These are phyloP conservation scores for Sugiyamaella qingdaonensis DNA, from an alignment of 805 yeast species.

Conservation along the genomic window DNA sequence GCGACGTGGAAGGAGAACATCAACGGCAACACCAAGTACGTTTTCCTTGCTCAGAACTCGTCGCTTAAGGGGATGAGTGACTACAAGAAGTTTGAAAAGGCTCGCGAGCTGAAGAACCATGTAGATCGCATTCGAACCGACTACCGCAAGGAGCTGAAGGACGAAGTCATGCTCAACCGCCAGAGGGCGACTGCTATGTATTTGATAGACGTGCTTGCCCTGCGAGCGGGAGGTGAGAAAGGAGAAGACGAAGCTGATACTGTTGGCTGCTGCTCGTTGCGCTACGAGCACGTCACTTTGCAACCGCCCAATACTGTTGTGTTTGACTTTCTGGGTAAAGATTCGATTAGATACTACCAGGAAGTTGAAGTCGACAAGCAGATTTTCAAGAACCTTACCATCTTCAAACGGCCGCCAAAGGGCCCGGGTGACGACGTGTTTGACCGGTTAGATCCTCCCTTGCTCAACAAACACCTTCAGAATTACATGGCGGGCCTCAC, in stretches of 20 bases:
- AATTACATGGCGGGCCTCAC: conserved; percentile 89
- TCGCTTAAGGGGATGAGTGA: conserved; percentile 89
- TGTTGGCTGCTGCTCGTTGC: conserved; percentile 92
- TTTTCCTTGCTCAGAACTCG: conserved; percentile 85
- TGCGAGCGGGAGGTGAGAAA: conserved; percentile 98
- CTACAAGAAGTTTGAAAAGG: conserved; percentile 87
- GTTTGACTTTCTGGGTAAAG: conserved; percentile 94
- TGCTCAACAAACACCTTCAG: conserved; percentile 81
- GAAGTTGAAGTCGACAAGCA: conserved; percentile 90
- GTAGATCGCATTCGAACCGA: conserved; percentile 71
- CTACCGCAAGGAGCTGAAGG: conserved; percentile 64
- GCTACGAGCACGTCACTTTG: conserved; percentile 84
- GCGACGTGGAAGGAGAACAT: conserved; percentile 98
- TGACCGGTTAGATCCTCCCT: conserved; percentile 80
- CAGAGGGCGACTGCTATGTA: conserved; percentile 94
- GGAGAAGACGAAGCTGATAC: conserved; percentile 98
- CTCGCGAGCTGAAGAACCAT: conserved; percentile 73
- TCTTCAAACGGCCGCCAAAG: conserved; percentile 86
- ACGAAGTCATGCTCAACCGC: conserved; percentile 74
- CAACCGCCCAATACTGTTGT: conserved; percentile 81
- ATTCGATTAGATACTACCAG: conserved; percentile 85
- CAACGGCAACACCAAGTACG: conserved; percentile 78
- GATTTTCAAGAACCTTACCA: conserved; percentile 80
- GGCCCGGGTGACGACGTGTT: conserved; percentile 88
- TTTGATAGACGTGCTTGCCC: conserved; percentile 84